phyloP scores from a whole-genome alignment of 331 rosid genomes.

The Pyrus hybrid region DNA sequence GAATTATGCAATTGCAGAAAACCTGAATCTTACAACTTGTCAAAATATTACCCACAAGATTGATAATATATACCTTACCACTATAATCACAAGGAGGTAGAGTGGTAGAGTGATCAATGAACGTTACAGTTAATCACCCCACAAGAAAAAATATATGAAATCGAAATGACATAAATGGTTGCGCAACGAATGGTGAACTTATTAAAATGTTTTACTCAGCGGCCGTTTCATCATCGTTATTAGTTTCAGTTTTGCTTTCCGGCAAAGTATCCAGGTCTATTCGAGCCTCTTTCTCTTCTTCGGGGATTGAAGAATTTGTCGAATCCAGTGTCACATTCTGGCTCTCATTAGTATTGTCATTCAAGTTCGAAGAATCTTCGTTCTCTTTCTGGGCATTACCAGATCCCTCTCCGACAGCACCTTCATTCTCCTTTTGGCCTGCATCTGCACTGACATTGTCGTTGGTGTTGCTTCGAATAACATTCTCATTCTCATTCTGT shows the following conservation, averaged over 20 bases:
- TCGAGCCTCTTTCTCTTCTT: conserved; percentile 38
- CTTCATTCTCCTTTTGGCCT: conserved; percentile 26
- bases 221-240: conserved; percentile 29
- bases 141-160: background rate
- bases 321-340: conserved; percentile 27
- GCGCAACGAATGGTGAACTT: conserved; percentile 4
- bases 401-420: conserved; percentile 24
- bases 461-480: conserved; percentile 16
- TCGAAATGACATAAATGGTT: background rate
- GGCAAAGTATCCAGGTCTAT: conserved; percentile 60
- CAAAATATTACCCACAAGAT: background rate
- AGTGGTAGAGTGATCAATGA: background rate
- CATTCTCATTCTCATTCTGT: conserved; percentile 23
- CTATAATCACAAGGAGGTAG: background rate
- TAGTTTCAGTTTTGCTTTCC: conserved; percentile 40
- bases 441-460: conserved; percentile 10
- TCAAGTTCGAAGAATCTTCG: conserved; percentile 27
- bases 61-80: background rate
- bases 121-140: background rate
- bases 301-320: conserved; percentile 25
- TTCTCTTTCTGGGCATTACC: conserved; percentile 29
- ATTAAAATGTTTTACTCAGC: conserved; percentile 33
- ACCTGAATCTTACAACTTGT: background rate
- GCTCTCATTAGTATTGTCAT: conserved; percentile 19
- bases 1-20: background rate